Base-by-base conservation (phyloP, 2,329 filamentous ascomycete genomes). In the Rhexocercosporidium sp. region DNA sequence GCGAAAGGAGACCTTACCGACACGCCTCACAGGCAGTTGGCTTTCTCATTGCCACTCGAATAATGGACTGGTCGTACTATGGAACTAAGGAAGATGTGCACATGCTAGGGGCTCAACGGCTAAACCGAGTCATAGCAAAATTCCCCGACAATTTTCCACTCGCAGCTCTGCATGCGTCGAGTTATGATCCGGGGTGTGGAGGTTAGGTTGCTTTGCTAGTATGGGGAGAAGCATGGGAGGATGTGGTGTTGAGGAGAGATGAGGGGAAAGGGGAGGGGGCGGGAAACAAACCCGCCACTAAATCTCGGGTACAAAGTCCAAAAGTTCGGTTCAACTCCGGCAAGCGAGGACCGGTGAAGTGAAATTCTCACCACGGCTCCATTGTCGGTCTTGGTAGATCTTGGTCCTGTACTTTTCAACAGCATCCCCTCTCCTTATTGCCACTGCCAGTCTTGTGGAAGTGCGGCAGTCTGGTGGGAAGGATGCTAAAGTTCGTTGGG, bases 1-100 rank as follows among this genome's bases (percentile, higher is more conserved):
- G 20, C 8, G 25, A 20, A 31, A 37, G 12, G 12, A 11, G 3
- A 25, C 27, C 54, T 39, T 39, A 57, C 54, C 54, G 54, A 34
- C 54, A 57, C 5, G 54, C 54, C 41, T 57, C 54, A 39, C 54
- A 57, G 9, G 54, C 54, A 18, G 54, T 57, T 57, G 54, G 54
- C 31, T 57, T 57, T 37, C 54, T 57, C 54, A 57, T 57, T 41
- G 54, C 34, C 34, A 37, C 29, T 22, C 31, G 54, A 18, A 53
- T 14, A 4, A 44, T 18, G 5, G 11, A 3, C 20, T 39, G 29
- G 34, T 27, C 34, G 18, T 37, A 14, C 11, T 18, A 39, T 12
- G n/a, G 25, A 39, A 31, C 22, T 3, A n/a, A 37, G 54, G 12
- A n/a, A n/a, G 20, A 16, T 57, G 20, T 57, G 34, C 54, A 57